Conservation (phyloP, 305 asterid species). For the Fraxinus albicans region DNA sequence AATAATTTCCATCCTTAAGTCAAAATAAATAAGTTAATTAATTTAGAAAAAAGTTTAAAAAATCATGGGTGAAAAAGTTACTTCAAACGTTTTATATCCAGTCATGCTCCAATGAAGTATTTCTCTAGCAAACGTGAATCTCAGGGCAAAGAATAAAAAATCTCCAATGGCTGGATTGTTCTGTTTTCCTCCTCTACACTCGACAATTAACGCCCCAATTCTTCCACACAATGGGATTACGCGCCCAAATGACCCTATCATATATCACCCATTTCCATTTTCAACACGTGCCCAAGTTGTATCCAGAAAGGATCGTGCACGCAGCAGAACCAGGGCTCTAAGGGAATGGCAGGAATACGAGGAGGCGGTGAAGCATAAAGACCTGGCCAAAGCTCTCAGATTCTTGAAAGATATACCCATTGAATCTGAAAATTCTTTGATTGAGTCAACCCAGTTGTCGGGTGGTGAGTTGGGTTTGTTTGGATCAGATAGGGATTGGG, state of each 20-base stretch:
- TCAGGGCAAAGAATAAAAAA: not conserved
- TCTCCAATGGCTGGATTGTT: slow-evolving; percentile 38
- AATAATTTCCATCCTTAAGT: not conserved
- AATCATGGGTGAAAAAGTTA: not conserved
- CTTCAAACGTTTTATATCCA: not conserved
- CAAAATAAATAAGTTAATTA: no score
- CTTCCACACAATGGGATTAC: not conserved
- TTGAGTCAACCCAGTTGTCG: slow-evolving; percentile 24
- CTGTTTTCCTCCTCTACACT: slow-evolving; percentile 14
- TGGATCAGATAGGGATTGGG: slow-evolving; percentile 64
- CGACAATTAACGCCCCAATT: slow-evolving; percentile 15
- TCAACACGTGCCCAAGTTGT: not conserved
- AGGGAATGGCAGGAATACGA: slow-evolving; percentile 87
- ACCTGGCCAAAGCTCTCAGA: slow-evolving; percentile 82
- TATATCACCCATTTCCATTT: slow-evolving; percentile 8
- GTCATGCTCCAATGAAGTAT: not conserved
- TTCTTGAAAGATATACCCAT: slow-evolving; percentile 52
- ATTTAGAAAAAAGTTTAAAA: no score
- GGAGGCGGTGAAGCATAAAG: slow-evolving; percentile 83
- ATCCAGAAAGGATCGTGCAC: slow-evolving; percentile 11
- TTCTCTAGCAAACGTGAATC: not conserved
- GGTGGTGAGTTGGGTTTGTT: slow-evolving; percentile 31
- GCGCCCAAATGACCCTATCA: not conserved
- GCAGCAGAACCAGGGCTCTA: slow-evolving; percentile 43
- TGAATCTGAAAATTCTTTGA: slow-evolving; percentile 37